Base-by-base conservation (phyloP, 352 stramenopile genomes). In the Stramenopiles sp. region DNA sequence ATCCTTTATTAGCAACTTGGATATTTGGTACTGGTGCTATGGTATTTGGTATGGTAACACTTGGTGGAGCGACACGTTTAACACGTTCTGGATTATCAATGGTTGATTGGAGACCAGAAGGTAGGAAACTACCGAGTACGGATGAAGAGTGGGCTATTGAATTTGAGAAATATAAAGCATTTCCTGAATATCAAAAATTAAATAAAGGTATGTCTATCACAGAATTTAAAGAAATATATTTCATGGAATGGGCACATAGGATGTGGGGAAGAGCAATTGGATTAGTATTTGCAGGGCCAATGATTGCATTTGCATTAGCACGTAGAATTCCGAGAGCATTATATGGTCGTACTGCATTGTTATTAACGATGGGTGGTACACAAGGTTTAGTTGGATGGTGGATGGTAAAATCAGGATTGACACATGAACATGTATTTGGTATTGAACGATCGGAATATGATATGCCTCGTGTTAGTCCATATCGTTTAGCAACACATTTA, bases 141-240 rank as follows among this genome's bases (percentile, higher is more conserved):
- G 76, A 86, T 0, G 89, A 88, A 31, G 95, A 98, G 81, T 99
- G 96, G 96, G 78, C 95, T 80, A 84, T 80, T 0, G 95, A 99
- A 86, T 99, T 99, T 80, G 91, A 95, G 31, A 89, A 94, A 69
- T 99, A 99, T 89, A 98, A 99, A 84, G 81, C 93, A 80, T 99
- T 95, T 85, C 95, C 96, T 0, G 96, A 99, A 85, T 99, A 89
- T 85, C 89, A 98, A 81, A 93, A 92, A 87, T 85, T 93, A 80
- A 80, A 84, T 78, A 31, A 90, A 82, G 85, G 78, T 53, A 95
- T 95, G 94, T 98, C 90, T 7, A 79, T 99, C 74, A 92, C 96
- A 0, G 96, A 99, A 73, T 99, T 99, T 85, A 98, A 99, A 87
- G 90, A 87, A 30, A 98, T 99, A 82, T 99, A 95, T 80, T 96